Evolutionary conservation across 495 filamentous ascomycete species (phyloP).

Genomic region (Letharia columbiana): DNA sequence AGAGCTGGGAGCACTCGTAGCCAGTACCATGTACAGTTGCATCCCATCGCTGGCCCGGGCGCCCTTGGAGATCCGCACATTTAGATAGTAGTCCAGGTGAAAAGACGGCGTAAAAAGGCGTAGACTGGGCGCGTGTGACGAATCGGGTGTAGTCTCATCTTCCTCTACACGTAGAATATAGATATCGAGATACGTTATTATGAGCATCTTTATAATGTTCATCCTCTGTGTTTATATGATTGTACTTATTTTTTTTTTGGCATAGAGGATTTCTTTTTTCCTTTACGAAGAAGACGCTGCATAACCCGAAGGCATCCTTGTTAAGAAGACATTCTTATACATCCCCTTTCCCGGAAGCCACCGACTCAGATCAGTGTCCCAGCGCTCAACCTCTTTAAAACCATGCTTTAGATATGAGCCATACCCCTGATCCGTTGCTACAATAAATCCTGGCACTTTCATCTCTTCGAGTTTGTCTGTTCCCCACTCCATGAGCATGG

Average conservation of each 20-base stretch:
- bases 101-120: too few relatives aligned
- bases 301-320: conserved; percentile 1
- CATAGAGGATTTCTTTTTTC: neutral
- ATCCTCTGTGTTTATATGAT: neutral
- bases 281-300: neutral
- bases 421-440: conserved; percentile 4
- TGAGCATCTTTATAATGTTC: too few relatives aligned
- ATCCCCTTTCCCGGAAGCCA: conserved; percentile 7
- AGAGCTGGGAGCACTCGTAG: too few relatives aligned
- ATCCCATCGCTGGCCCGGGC: too few relatives aligned
- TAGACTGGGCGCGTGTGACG: too few relatives aligned
- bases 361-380: conserved; percentile 13
- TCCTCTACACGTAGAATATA: too few relatives aligned
- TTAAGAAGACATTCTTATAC: conserved; percentile 13
- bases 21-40: too few relatives aligned
- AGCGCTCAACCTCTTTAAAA: conserved; percentile 10
- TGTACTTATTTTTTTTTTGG: neutral
- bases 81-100: too few relatives aligned
- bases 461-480: conserved; percentile 11
- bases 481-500: conserved; percentile 17
- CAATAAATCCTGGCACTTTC: conserved; percentile 12
- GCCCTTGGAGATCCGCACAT: too few relatives aligned
- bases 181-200: too few relatives aligned
- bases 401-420: conserved; percentile 15
- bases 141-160: too few relatives aligned